Evolutionary conservation across 2,329 filamentous ascomycete genomes (phyloP), one percentile per base, ranked within the genome.

Genomic region (Diplodia mutila): DNA sequence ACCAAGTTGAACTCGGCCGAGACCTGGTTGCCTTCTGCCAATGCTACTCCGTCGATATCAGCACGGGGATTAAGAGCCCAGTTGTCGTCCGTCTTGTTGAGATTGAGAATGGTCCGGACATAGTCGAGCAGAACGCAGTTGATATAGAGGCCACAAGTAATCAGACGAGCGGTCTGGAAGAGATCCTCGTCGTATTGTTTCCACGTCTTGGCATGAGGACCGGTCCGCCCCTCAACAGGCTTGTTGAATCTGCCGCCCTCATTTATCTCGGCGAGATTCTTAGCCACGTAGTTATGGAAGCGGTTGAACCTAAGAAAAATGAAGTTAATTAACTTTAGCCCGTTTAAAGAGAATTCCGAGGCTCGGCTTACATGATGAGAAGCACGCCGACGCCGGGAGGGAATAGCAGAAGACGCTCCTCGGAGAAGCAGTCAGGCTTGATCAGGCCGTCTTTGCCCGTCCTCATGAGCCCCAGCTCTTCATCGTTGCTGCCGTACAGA

Each of bases 1-100:
- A 91, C 90, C 11, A 97, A 84, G 75, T 95, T 96, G 83, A 97
- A 97, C 80, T 97, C 93, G 3, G 91, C 91, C 0, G 91, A 94
- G 5, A 94, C 91, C 71, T 91, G 89, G 73, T 95, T 96, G 61
- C 93, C 93, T 0, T 91, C 87, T 51, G 91, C 93, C 27, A 88
- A 85, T 53, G 91, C 87, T 0, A 90, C 85, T 0, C 87, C 85
- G 37, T 84, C 83, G 78, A 89, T 90, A 71, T 91, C 87, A 14
- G 87, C 85, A 27, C 92, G 85, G 0, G 92, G 92, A 73, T 95
- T 91, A 34, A 96, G 84, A 1, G 90, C 92, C 91, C 92, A 96
- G 3, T 89, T 90, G 2, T 90, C 91, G 74, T 93, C 90, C 53
- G 84, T 87, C 39, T 88, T 84, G 76, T 91, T 91, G 55, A 92